Conservation (phyloP, 1,139 yeast species). For the Candida glucosophila region DNA sequence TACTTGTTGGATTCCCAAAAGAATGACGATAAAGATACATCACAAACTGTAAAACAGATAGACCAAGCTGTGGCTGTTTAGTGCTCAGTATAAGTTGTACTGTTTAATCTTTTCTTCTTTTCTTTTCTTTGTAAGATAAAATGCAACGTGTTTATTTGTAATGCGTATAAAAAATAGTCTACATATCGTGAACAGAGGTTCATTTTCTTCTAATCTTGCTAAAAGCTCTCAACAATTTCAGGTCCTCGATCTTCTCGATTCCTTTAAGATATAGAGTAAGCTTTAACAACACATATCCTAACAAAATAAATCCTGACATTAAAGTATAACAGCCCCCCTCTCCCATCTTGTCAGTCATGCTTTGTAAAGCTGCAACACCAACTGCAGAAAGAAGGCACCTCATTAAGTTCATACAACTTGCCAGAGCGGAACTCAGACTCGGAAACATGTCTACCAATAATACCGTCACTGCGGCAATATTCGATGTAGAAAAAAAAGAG, state of each 20-base stretch:
- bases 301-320: conserved; percentile 19
- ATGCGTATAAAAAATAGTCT: too few species aligned
- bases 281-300: conserved; percentile 2
- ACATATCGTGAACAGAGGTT: too few species aligned
- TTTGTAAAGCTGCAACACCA: conserved; percentile 24
- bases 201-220: too few species aligned
- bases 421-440: conserved; percentile 19
- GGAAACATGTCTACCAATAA: conserved; percentile 24
- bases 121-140: too few species aligned
- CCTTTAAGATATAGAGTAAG: not conserved
- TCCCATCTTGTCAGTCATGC: conserved; percentile 19
- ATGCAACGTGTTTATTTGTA: too few species aligned
- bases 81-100: too few species aligned
- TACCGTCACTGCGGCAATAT: conserved; percentile 18
- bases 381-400: conserved; percentile 28
- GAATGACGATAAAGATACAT: too few species aligned
- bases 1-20: conserved; percentile 18
- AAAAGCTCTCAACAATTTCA: too few species aligned
- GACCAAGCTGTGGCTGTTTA: too few species aligned
- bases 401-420: conserved; percentile 22
- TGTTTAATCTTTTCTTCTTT: too few species aligned
- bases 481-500: conserved; percentile 21
- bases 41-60: too few species aligned
- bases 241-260: too few species aligned
- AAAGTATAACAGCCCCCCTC: conserved; percentile 31